phyloP scores from a whole-genome alignment of 2,329 filamentous ascomycete species.

The Colletotrichum graminicola region DNA sequence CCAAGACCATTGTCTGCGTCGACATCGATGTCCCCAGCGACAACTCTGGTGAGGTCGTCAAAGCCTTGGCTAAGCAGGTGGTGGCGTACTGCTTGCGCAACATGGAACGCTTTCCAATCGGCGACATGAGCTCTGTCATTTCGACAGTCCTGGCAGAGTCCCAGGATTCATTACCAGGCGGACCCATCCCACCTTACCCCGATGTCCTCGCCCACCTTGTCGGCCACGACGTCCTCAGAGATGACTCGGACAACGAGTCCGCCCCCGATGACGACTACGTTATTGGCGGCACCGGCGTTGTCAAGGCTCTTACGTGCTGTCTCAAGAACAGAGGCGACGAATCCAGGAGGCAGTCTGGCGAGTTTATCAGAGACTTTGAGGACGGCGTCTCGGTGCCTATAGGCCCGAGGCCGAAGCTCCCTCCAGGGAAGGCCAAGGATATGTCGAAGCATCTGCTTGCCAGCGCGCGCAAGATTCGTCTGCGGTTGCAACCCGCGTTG shows the following conservation, averaged over 20 bases:
- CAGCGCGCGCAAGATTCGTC: slow-evolving; percentile 89
- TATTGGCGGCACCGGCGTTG: slow-evolving; percentile 93
- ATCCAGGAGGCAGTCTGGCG: slow-evolving; percentile 65
- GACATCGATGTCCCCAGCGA: slow-evolving; percentile 89
- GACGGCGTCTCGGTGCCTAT: slow-evolving; percentile 60
- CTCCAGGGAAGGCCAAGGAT: slow-evolving; percentile 79
- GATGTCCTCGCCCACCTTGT: slow-evolving; percentile 90
- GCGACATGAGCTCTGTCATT: slow-evolving; percentile 63
- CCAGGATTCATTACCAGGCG: slow-evolving; percentile 40
- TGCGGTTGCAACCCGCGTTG: slow-evolving; percentile 85
- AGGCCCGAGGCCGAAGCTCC: slow-evolving; percentile 51
- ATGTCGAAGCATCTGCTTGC: slow-evolving; percentile 92
- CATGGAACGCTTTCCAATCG: slow-evolving; percentile 82
- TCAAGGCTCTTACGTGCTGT: slow-evolving; percentile 92
- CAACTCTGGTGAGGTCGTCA: slow-evolving; percentile 89
- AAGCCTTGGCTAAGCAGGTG: slow-evolving; percentile 92
- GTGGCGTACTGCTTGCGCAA: slow-evolving; percentile 94
- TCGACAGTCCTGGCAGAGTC: slow-evolving; percentile 59
- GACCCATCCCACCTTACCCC: slow-evolving; percentile 67
- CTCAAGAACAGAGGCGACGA: slow-evolving; percentile 83
- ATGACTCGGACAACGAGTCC: slow-evolving; percentile 70
- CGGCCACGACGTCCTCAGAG: slow-evolving; percentile 72
- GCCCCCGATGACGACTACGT: slow-evolving; percentile 95
- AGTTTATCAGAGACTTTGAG: slow-evolving; percentile 66
- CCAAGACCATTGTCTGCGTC: slow-evolving; percentile 85